phyloP scores from a whole-genome alignment of 2,329 filamentous ascomycete genomes.

The Beauveria australis region DNA sequence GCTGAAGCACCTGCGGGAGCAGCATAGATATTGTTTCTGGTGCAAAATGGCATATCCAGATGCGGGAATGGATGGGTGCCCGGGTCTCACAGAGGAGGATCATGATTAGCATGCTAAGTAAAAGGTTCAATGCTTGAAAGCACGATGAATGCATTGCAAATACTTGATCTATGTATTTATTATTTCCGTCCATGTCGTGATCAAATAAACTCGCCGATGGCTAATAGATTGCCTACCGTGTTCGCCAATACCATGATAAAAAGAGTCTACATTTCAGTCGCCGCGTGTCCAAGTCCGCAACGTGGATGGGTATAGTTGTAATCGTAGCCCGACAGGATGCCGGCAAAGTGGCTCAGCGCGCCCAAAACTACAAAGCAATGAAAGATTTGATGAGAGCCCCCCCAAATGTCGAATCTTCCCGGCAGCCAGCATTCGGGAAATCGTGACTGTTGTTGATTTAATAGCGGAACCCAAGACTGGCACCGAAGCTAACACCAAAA shows the following conservation, averaged over 20 bases:
- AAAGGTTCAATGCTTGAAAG: background rate
- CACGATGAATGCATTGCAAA: background rate
- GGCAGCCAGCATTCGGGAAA: slow-evolving; percentile 35
- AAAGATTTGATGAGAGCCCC: slow-evolving; percentile 39
- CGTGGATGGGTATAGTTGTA: slow-evolving; percentile 16
- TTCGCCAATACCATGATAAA: background rate
- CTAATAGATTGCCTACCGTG: background rate
- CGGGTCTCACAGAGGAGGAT: slow-evolving; percentile 80
- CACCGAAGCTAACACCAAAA: too few relatives aligned
- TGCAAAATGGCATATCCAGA: slow-evolving; percentile 80
- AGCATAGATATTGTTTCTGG: slow-evolving; percentile 87
- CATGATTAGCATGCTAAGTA: slow-evolving; percentile 36
- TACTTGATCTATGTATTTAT: background rate
- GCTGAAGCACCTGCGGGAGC: slow-evolving; percentile 60
- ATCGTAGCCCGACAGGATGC: slow-evolving; percentile 15
- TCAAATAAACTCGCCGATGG: background rate
- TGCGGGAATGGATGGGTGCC: slow-evolving; percentile 74
- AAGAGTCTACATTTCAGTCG: background rate
- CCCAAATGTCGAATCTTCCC: slow-evolving; percentile 35
- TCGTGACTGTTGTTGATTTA: slow-evolving; percentile 22
- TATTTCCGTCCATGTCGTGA: background rate
- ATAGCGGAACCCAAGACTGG: background rate
- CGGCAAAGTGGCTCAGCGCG: slow-evolving; percentile 13
- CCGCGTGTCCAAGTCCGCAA: slow-evolving; percentile 9
- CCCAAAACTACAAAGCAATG: slow-evolving; percentile 36